Evolutionary conservation across 2,329 filamentous ascomycete species (phyloP), one percentile per base, ranked within the genome.

Genomic region (Beauveria brongniartii): DNA sequence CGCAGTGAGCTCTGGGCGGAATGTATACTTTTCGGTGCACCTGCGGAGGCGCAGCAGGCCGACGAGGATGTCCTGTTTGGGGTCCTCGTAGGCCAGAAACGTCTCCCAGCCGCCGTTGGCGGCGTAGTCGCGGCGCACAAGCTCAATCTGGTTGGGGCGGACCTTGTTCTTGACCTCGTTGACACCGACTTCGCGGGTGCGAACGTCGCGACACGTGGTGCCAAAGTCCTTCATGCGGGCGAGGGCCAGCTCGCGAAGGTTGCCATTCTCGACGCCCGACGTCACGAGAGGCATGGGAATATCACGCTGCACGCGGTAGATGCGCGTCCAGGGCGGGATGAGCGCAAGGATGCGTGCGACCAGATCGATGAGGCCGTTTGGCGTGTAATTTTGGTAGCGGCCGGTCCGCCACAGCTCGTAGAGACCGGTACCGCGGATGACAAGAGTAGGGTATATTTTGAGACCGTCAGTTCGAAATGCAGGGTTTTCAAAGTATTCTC

Each of bases 211-310:
- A 72, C 95, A 99, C 1, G 91, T 91, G 0, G 94, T 99, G 55
- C 95, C 95, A 67, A 99, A 97, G 72, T 99, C 94, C 75, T 97
- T 97, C 95, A 99, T 99, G 24, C 94, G 83, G n/a, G 92, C 92
- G 60, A 99, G 79, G 0, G 94, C 93, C 54, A 99, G 79, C 74
- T 99, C 94, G 64, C 94, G 87, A 44, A 99, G 78, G 71, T 99
- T 99, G 63, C 94, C 94, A 68, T 99, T 99, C 76, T 99, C 94
- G 0, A 99, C 94, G 46, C 94, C 94, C 0, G 93, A 96, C 0
- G 94, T 97, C n/a, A 99, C 95, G 26, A 99, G 82, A 0, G 94
- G 94, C 94, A 99, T 99, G n/a, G 94, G 94, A 62, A 99, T 99
- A 75, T 99, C 94, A 72, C 94, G 87, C 78, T 99, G 94, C 0